A percentile compares a stretch with the other conserved stretches of the same genome.
phyloP scores from a whole-genome alignment of 345 rosid species.

The Lumnitzera littorea region DNA sequence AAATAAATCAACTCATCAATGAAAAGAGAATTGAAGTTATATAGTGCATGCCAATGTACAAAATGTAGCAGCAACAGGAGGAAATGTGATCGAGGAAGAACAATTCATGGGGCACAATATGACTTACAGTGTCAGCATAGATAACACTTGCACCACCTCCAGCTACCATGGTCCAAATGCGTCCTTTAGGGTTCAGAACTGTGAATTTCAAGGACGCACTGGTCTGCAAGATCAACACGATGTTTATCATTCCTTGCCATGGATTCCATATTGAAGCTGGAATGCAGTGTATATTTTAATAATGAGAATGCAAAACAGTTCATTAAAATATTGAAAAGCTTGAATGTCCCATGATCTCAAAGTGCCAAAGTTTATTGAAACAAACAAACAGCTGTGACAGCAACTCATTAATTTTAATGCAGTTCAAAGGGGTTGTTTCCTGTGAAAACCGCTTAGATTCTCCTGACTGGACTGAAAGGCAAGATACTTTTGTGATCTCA shows the following conservation, averaged over 20 bases:
- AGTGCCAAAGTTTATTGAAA: no score
- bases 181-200: constrained; percentile 87
- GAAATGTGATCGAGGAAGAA: not conserved
- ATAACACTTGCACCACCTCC: constrained; percentile 99
- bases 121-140: constrained; percentile 87
- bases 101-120: constrained; percentile 1
- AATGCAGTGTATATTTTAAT: not conserved
- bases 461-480: no score
- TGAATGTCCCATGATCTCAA: no score
- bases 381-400: no score
- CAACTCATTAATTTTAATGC: no score
- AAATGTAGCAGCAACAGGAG: not conserved
- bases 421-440: no score
- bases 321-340: no score
- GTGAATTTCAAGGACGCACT: constrained; percentile 96
- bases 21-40: no score
- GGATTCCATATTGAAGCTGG: not conserved
- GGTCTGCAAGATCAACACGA: constrained; percentile 41
- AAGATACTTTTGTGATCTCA: no score
- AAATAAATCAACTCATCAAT: no score
- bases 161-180: constrained; percentile 99
- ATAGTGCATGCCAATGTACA: not conserved
- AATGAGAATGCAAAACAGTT: no score
- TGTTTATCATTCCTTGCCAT: not conserved
- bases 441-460: no score